Percentiles rank a stretch among this genome's conserved stretches.
phyloP scores from a whole-genome alignment of 2,329 filamentous ascomycete genomes.

The Metarhizium guizhouense region DNA sequence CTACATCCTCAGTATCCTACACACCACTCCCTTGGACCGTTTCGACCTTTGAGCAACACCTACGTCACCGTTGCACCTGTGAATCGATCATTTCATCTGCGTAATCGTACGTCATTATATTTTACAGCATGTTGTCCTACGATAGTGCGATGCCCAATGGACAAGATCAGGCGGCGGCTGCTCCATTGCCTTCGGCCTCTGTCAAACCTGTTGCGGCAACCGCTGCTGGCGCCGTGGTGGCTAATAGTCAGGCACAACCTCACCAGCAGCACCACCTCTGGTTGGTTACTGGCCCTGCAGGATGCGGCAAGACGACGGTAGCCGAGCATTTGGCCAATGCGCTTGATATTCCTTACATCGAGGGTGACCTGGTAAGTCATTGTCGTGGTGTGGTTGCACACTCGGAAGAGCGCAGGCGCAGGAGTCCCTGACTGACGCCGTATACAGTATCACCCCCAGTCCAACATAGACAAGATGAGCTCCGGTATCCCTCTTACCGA shows the following conservation, averaged over 20 bases:
- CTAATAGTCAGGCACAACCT: constrained; percentile 15
- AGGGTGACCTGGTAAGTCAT: constrained; percentile 61
- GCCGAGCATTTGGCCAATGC: constrained; percentile 54
- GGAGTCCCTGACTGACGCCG: neutral
- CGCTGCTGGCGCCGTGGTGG: constrained; percentile 18
- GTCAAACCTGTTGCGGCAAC: constrained; percentile 12
- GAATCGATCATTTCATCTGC: neutral
- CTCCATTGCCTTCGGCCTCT: neutral
- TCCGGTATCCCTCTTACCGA: constrained; percentile 78
- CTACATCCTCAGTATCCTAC: neutral
- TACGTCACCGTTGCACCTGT: neutral
- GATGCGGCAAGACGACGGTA: constrained; percentile 71
- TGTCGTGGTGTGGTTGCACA: neutral
- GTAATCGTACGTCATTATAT: neutral
- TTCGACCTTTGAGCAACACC: neutral
- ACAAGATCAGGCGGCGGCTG: constrained; percentile 2
- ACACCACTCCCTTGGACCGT: neutral
- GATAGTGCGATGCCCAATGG: constrained; percentile 1
- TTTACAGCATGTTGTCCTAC: constrained; percentile 4
- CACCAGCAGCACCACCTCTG: constrained; percentile 60
- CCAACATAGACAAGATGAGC: constrained; percentile 89
- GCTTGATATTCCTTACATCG: constrained; percentile 62
- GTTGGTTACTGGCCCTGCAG: constrained; percentile 71
- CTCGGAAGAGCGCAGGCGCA: neutral
- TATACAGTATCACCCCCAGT: constrained; percentile 58